Conservation (phyloP, 345 rosid species). For the Laguncularia racemosa region DNA sequence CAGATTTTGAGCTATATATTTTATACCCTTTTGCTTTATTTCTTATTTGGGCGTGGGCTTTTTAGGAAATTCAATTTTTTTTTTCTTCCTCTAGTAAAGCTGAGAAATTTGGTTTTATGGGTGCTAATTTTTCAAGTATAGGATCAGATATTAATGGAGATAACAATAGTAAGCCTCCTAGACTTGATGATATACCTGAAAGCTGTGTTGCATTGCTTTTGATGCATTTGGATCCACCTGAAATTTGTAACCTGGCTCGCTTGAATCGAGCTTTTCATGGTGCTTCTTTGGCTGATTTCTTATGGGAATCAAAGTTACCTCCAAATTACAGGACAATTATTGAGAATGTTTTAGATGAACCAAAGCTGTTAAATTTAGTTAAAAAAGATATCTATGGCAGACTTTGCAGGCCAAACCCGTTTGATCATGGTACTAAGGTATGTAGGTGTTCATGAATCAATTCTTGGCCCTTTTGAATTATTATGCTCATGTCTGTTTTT, state of each 20-base stretch:
- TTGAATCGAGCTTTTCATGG: slow-evolving; percentile 40
- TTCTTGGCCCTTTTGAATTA: neutral
- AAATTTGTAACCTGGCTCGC: slow-evolving; percentile 48
- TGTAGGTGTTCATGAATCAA: no score
- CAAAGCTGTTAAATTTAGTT: slow-evolving; percentile 14
- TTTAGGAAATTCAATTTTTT: neutral
- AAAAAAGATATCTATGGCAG: slow-evolving; percentile 44
- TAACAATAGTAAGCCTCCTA: slow-evolving; percentile 16
- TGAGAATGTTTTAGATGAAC: slow-evolving; percentile 33
- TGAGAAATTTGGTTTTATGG: slow-evolving; percentile 19
- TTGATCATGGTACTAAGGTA: slow-evolving; percentile 55
- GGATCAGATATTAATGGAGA: slow-evolving; percentile 18
- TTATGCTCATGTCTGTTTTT: neutral
- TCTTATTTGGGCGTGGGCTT: neutral
- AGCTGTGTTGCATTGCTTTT: slow-evolving; percentile 50
- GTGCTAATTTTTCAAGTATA: slow-evolving; percentile 34
- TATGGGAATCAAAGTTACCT: slow-evolving; percentile 62
- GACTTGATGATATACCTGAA: slow-evolving; percentile 55
- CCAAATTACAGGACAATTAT: slow-evolving; percentile 28
- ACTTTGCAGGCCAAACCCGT: slow-evolving; percentile 29
- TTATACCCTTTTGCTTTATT: neutral
- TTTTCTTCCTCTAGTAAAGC: neutral
- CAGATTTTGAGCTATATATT: slow-evolving; percentile 7
- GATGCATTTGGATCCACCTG: slow-evolving; percentile 40
- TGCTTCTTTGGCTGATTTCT: slow-evolving; percentile 56